Evolutionary conservation across 345 rosid species (phyloP), one percentile per base, ranked within the genome.

Genomic region (Eucalyptus sideroxylon): DNA sequence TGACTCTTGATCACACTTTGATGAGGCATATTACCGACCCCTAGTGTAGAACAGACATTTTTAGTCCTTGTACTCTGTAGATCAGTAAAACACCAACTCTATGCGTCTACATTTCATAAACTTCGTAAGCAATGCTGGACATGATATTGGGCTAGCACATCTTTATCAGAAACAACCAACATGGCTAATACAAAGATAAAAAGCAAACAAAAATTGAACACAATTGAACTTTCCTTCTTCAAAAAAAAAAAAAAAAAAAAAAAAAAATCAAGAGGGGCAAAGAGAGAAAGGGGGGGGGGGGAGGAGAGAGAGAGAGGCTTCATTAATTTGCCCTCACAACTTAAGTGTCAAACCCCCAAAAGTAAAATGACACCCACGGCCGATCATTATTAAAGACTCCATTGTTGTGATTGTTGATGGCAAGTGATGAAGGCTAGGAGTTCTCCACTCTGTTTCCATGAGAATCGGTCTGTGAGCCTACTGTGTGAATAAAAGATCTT

Each of bases 261-360:
- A 65, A 7, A 9, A 69, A 69, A 67, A 34, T 17, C 24, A 9
- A 34, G 44, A 9, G 40, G 19, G 11, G 37, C 4, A 2, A 19
- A 7, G 72, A 3, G 60, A 55, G 60, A 21, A 4, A 0, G 10
- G 17, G 16, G 2, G 7, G 2, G 4, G 1, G 13, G 3, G 13
- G 10, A 24, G 3, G 5, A 1, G 81, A 9, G 82, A 37, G 44
- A 19, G 82, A 37, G 26, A 72, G 82, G 82, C 45, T 37, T 19
- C 26, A 37, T 11, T 72, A 23, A 21, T 37, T 72, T 72, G 27
- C 21, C 26, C 26, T 37, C 44, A 72, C 82, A 34, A 72, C 82
- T 19, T 3, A 72, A 72, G 26, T 37, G 4, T 72, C 82, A 72
- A 72, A 72, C 27, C 11, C 82, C 44, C 45, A 19, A 72, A 72